A percentile compares a stretch with the other conserved stretches of the same genome.
Conservation (phyloP, 2,329 filamentous ascomycete genomes). For the Monilinia laxa region DNA sequence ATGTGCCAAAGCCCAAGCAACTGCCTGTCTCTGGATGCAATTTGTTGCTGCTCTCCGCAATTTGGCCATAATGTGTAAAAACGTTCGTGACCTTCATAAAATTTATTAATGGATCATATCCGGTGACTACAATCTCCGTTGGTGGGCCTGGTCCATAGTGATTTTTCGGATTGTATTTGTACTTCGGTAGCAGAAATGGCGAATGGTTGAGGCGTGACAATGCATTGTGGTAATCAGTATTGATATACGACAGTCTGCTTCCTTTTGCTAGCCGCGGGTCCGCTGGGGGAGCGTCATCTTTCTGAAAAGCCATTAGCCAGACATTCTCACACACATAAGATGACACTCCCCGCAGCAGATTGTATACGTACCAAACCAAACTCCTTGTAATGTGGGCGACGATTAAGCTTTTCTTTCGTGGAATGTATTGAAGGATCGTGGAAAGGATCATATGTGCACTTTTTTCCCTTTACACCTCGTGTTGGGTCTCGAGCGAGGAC, state of each 20-base stretch:
- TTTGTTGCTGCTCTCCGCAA: slow-evolving; percentile 88
- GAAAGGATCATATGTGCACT: slow-evolving; percentile 59
- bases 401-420: slow-evolving; percentile 54
- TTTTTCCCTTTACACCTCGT: slow-evolving; percentile 55
- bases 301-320: slow-evolving; percentile 66
- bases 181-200: slow-evolving; percentile 78
- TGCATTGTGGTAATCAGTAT: slow-evolving; percentile 65
- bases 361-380: slow-evolving; percentile 64
- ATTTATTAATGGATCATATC: slow-evolving; percentile 87
- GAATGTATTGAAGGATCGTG: slow-evolving; percentile 43
- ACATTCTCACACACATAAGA: slow-evolving; percentile 50
- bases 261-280: slow-evolving; percentile 80
- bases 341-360: slow-evolving; percentile 56
- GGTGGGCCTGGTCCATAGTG: slow-evolving; percentile 88
- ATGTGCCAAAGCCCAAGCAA: slow-evolving; percentile 88
- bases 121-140: slow-evolving; percentile 87
- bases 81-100: slow-evolving; percentile 74
- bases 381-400: slow-evolving; percentile 61
- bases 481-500: slow-evolving; percentile 57
- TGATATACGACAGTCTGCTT: slow-evolving; percentile 65
- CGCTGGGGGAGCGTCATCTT: slow-evolving; percentile 74
- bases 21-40: slow-evolving; percentile 93
- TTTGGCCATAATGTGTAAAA: slow-evolving; percentile 81
- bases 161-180: slow-evolving; percentile 75
- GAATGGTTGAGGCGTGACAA: slow-evolving; percentile 70